Conservation (phyloP, 306 rosid species). For the Fagus sylvatica region DNA sequence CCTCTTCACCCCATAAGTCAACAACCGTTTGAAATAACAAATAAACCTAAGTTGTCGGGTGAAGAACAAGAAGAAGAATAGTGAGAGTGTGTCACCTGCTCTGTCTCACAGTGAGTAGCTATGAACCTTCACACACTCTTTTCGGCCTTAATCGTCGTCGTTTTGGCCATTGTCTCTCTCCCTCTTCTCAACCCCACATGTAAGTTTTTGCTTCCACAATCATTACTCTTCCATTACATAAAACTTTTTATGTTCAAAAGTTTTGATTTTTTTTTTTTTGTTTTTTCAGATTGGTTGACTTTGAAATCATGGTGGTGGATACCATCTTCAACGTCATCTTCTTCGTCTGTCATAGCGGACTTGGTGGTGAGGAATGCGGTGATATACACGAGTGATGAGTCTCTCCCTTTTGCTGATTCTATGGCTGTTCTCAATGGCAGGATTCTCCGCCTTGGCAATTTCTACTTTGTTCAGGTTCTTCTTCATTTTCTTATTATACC, state of each 20-base stretch:
- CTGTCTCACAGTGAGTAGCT: neutral
- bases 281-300: neutral
- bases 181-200: conserved; percentile 26
- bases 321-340: conserved; percentile 12
- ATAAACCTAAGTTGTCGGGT: no score
- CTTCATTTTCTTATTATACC: neutral
- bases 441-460: conserved; percentile 65
- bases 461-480: conserved; percentile 56
- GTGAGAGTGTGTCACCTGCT: no score
- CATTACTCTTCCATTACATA: neutral
- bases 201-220: neutral
- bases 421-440: conserved; percentile 70
- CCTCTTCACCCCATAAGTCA: no score
- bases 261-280: neutral
- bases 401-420: conserved; percentile 72
- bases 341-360: conserved; percentile 43
- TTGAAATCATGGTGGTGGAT: neutral
- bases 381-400: conserved; percentile 67
- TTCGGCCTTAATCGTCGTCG: conserved; percentile 34
- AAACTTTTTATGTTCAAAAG: no score
- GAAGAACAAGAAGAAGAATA: no score
- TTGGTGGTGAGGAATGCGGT: conserved; percentile 61
- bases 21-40: no score
- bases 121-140: conserved; percentile 22
- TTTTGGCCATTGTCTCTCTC: conserved; percentile 34